phyloP scores from a whole-genome alignment of 2,329 filamentous ascomycete species.

The Tolypocladium tropicale region DNA sequence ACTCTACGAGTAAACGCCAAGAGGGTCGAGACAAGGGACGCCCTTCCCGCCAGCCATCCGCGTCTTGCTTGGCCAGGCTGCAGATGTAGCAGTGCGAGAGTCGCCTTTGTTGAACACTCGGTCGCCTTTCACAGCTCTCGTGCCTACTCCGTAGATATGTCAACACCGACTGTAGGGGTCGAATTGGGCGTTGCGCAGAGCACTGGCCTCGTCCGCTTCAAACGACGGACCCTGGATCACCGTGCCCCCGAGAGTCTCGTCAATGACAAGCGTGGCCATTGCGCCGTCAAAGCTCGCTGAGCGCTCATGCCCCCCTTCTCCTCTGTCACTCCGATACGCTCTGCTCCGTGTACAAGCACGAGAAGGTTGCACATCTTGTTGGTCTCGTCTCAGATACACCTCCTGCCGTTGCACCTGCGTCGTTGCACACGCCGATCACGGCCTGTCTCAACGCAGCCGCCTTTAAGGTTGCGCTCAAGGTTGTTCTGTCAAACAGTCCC shows the following conservation, averaged over 20 bases:
- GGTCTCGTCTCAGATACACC: neutral
- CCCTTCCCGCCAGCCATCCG: neutral
- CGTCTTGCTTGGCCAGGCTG: neutral
- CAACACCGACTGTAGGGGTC: neutral
- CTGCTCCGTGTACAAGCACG: too few species aligned
- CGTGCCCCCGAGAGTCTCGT: neutral
- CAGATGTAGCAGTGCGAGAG: neutral
- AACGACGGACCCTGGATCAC: neutral
- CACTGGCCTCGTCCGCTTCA: neutral
- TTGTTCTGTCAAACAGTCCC: slow-evolving; percentile 9
- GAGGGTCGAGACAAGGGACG: neutral
- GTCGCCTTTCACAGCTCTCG: neutral
- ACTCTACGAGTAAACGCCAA: too few species aligned
- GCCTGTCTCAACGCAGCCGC: neutral
- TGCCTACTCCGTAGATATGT: neutral
- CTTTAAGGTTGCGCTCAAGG: slow-evolving; percentile 12
- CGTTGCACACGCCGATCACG: neutral
- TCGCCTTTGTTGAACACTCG: neutral
- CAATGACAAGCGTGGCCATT: neutral
- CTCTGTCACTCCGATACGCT: too few species aligned
- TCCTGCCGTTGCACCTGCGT: neutral
- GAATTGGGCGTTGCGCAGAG: neutral
- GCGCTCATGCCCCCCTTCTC: neutral
- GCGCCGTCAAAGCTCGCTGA: neutral
- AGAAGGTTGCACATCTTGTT: too few species aligned